Percentiles rank a stretch among this genome's conserved stretches.
phyloP scores from a whole-genome alignment of 2,329 filamentous ascomycete genomes.

The Monilinia aucupariae region DNA sequence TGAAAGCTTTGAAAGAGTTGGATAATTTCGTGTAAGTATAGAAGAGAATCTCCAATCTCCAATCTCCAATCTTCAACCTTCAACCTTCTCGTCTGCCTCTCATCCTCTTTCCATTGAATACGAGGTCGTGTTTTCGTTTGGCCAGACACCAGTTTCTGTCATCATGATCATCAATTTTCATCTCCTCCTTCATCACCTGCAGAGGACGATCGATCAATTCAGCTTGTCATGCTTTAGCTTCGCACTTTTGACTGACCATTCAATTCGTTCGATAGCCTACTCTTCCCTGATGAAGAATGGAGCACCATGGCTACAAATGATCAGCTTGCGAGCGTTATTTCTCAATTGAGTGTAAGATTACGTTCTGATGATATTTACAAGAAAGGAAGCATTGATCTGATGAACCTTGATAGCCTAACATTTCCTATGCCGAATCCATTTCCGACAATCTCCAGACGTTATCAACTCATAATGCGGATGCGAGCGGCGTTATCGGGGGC shows the following conservation, averaged over 20 bases:
- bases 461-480: constrained; percentile 59
- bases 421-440: constrained; percentile 35
- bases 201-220: neutral
- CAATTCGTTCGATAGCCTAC: constrained; percentile 22
- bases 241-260: constrained; percentile 22
- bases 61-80: no score
- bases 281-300: constrained; percentile 34
- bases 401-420: constrained; percentile 26
- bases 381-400: neutral
- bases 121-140: neutral
- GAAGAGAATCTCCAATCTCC: neutral
- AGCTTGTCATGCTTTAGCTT: no score
- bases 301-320: constrained; percentile 20
- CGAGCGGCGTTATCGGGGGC: constrained; percentile 61
- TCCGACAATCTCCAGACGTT: constrained; percentile 68
- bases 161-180: neutral
- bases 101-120: neutral
- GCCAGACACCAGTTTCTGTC: neutral
- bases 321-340: constrained; percentile 22
- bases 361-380: constrained; percentile 8
- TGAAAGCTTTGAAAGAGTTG: constrained; percentile 29
- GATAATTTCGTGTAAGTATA: constrained; percentile 31
- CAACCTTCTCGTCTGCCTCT: neutral
- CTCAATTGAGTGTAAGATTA: constrained; percentile 30
- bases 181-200: neutral